These are phyloP conservation scores for Tetrahymena malaccensis DNA, from an alignment of 73 alveolate genomes.

Conservation along the genomic window DNA sequence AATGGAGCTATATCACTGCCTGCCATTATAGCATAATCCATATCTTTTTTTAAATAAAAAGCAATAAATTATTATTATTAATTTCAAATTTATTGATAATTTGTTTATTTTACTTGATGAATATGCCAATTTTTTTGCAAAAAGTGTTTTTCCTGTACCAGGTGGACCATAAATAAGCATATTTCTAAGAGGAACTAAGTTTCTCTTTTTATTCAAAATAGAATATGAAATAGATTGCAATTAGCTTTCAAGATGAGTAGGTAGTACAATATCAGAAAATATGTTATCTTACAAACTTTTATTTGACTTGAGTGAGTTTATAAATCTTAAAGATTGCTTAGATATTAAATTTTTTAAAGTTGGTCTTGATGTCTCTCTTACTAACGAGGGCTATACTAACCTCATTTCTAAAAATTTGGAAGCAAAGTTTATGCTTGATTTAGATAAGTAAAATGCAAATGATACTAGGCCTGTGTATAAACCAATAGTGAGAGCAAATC, in stretches of 20 bases:
- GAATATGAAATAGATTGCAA: constrained; percentile 60
- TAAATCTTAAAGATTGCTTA: constrained; percentile 8
- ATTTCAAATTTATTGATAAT: too few species aligned
- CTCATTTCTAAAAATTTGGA: constrained; percentile 35
- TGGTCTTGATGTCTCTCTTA: constrained; percentile 67
- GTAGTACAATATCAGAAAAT: constrained; percentile 59
- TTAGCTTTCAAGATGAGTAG: constrained; percentile 43
- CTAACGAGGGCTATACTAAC: constrained; percentile 57
- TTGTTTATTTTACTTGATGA: constrained; percentile 37
- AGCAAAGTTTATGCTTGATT: constrained; percentile 32
- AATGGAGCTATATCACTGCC: constrained; percentile 79
- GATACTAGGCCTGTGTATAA: constrained; percentile 34
- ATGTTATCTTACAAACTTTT: constrained; percentile 37
- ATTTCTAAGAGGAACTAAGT: constrained; percentile 64
- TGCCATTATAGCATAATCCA: constrained; percentile 68
- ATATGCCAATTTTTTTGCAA: constrained; percentile 73
- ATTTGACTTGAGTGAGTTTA: constrained; percentile 15
- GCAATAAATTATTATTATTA: too few species aligned
- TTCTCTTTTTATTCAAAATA: constrained; percentile 54
- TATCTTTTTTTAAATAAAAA: not conserved
- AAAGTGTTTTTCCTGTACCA: constrained; percentile 83
- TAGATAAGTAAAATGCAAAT: constrained; percentile 52
- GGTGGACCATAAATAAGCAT: constrained; percentile 80
- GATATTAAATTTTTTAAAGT: constrained; percentile 22
- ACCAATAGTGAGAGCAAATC: constrained; percentile 44